phyloP scores from a whole-genome alignment of 371 early-diverging fungal genomes.

The Funneliformis caledonium region DNA sequence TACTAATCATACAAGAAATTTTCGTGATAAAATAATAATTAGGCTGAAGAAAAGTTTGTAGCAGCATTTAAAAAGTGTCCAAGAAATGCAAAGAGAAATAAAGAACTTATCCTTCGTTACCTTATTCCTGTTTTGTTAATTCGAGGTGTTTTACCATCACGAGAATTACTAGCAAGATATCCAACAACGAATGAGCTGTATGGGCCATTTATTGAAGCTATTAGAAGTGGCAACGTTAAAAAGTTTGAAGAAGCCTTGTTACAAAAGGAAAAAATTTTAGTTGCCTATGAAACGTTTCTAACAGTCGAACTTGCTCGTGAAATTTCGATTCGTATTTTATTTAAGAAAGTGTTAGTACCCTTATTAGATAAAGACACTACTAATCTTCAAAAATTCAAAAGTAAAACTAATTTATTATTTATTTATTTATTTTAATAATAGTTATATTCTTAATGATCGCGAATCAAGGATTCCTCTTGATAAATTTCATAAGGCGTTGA shows the following conservation, averaged over 20 bases:
- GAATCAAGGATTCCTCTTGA: slow-evolving; percentile 27
- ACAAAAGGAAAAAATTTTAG: slow-evolving; percentile 58
- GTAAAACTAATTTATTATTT: neutral
- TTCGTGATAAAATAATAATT: neutral
- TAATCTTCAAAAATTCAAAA: neutral
- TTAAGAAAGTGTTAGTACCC: slow-evolving; percentile 73
- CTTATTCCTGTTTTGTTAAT: slow-evolving; percentile 76
- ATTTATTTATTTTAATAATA: neutral
- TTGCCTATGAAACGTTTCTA: slow-evolving; percentile 73
- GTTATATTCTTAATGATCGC: slow-evolving; percentile 36
- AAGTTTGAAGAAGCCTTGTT: slow-evolving; percentile 67
- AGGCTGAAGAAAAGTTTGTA: slow-evolving; percentile 74
- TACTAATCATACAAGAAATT: neutral
- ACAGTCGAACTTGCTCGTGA: slow-evolving; percentile 76
- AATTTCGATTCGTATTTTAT: slow-evolving; percentile 74
- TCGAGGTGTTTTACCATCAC: slow-evolving; percentile 68
- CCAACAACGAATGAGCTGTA: slow-evolving; percentile 63
- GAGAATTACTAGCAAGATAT: slow-evolving; percentile 58
- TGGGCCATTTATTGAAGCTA: slow-evolving; percentile 62
- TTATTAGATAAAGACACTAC: neutral
- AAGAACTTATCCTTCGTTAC: slow-evolving; percentile 74
- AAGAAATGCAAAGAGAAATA: slow-evolving; percentile 54
- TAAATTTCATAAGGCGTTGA: slow-evolving; percentile 35
- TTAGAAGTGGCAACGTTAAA: slow-evolving; percentile 71
- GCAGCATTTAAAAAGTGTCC: slow-evolving; percentile 74